Evolutionary conservation across 1,284 basidiomycete genomes (phyloP).

Genomic region (Agaricales sp.): DNA sequence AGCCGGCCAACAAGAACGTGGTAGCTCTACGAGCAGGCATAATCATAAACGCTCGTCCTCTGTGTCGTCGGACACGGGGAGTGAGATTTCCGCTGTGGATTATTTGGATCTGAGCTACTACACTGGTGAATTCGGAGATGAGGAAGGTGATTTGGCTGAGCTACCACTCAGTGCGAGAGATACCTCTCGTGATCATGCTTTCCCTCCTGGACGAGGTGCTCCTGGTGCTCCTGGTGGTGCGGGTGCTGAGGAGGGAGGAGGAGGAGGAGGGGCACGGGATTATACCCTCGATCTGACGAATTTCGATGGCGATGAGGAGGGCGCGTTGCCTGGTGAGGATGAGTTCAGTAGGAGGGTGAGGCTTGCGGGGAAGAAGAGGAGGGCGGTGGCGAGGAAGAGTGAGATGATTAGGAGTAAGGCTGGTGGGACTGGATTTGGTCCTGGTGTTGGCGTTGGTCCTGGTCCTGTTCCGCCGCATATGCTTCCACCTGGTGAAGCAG

Average conservation of each 20-base stretch:
- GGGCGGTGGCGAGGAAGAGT: constrained; percentile 39
- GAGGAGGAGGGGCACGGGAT: constrained; percentile 30
- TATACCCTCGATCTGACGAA: constrained; percentile 66
- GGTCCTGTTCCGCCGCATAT: too few relatives aligned
- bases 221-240: constrained; percentile 19
- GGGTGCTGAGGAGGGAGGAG: constrained; percentile 7
- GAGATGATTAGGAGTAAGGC: constrained; percentile 8
- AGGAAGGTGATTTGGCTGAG: constrained; percentile 15
- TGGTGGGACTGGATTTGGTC: constrained; percentile 4
- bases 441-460: too few relatives aligned
- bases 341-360: constrained; percentile 50
- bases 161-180: neutral
- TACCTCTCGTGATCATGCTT: neutral
- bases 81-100: neutral
- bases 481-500: neutral
- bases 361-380: constrained; percentile 60
- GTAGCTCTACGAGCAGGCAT: neutral
- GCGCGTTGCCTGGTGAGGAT: constrained; percentile 49
- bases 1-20: neutral
- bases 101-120: constrained; percentile 39
- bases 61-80: neutral
- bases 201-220: too few relatives aligned
- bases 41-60: neutral
- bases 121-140: constrained; percentile 22
- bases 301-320: constrained; percentile 74